Percentiles rank a stretch among this genome's conserved stretches.
These are phyloP conservation scores for Raffaelea deltoideospora DNA, from an alignment of 2,329 filamentous ascomycete genomes.

Conservation along the genomic window DNA sequence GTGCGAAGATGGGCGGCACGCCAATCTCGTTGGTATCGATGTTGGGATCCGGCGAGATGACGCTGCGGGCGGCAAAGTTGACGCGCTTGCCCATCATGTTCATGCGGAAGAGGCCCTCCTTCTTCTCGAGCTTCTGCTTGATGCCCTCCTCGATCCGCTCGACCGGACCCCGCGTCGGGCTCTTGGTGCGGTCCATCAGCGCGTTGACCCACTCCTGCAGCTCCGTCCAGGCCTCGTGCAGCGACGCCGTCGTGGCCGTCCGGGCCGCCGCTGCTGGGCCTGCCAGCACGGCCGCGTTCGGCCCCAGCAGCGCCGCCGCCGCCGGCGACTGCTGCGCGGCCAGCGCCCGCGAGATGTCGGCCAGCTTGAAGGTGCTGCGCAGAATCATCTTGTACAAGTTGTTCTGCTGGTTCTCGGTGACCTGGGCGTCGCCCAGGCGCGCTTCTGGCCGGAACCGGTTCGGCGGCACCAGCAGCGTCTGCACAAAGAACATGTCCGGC, in stretches of 20 bases:
- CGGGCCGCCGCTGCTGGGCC: too few relatives aligned
- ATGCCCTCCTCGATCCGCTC: conserved; percentile 80
- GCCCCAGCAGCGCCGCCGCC: too few relatives aligned
- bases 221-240: conserved; percentile 68
- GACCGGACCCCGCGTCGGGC: conserved; percentile 66
- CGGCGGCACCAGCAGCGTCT: conserved; percentile 73
- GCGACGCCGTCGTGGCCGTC: too few relatives aligned
- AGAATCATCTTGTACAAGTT: conserved; percentile 75
- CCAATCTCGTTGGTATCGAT: conserved; percentile 99
- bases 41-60: conserved; percentile 96
- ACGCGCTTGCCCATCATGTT: conserved; percentile 99
- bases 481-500: conserved; percentile 89
- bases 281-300: too few relatives aligned
- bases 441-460: conserved; percentile 86
- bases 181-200: conserved; percentile 81
- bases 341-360: conserved; percentile 61
- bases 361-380: conserved; percentile 56
- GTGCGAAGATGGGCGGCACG: conserved; percentile 94
- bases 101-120: conserved; percentile 93
- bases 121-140: conserved; percentile 96
- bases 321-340: too few relatives aligned
- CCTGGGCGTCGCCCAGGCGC: conserved; percentile 61
- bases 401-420: conserved; percentile 83
- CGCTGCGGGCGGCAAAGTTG: conserved; percentile 92
- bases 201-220: conserved; percentile 85